Base-by-base conservation (phyloP, 2,329 filamentous ascomycete species). In the Monilinia fructigena region DNA sequence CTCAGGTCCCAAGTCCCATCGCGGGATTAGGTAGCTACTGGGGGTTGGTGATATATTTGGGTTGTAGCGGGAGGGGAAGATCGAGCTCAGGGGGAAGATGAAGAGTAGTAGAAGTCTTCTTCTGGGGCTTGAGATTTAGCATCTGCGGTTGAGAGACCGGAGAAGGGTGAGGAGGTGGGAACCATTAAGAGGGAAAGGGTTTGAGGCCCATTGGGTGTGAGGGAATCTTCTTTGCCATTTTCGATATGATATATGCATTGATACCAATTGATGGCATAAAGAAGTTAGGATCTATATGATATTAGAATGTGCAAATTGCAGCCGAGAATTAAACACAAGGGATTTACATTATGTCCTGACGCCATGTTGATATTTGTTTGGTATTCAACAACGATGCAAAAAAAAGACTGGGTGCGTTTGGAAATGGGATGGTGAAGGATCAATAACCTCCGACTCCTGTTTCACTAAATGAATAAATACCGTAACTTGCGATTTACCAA, bases 111-210 rank as follows among this genome's bases (percentile, higher is more conserved):
- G 80, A 97, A 98, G 81, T 98, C 95, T 76, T 97, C 91, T 75
- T 93, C 89, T 4, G 85, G 82, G 65, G 84, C 81, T 67, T 82
- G 82, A 11, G 76, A 75, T 70, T 86, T 82, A 55, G 83, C 82
- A 65, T 86, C 83, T 55, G 86, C 80, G 66, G 83, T 84, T 68
- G 81, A 80, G 56, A 85, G 66, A 11, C 69, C 74, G 58, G 84
- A 82, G 74, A 86, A 91, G 31, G 89, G 85, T 40, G 91, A 91
- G 20, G 89, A 90, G 3, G 94, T 97, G 8, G 94, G 94, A 23
- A 98, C 94, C 94, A 98, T 98, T 74, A 98, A 81, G 66, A 98
- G 83, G 28, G 94, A 97, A 64, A 99, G 83, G 0, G 93, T 97
- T 80, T 97, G 93, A 23, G 93, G 89, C 2, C 93, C 93, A 2